Evolutionary conservation across 805 yeast species (phyloP).

Genomic region (Candida xiaguanensis): DNA sequence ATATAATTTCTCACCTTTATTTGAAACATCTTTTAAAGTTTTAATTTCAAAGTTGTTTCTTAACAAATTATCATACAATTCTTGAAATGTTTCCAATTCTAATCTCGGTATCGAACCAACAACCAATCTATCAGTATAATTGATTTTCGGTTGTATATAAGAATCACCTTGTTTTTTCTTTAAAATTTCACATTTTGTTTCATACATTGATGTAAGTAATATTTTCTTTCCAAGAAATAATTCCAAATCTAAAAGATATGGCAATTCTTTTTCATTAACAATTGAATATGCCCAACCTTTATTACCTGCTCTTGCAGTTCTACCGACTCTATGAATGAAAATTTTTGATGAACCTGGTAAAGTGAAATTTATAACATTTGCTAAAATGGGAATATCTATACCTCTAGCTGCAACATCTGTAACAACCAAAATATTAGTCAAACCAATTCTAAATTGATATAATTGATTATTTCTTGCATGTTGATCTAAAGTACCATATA

Average conservation of each 20-base stretch:
- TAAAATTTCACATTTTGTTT: conserved; percentile 53
- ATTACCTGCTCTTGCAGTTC: conserved; percentile 99
- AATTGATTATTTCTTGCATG: conserved; percentile 89
- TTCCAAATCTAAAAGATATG: conserved; percentile 87
- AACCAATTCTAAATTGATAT: conserved; percentile 78
- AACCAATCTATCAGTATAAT: conserved; percentile 73
- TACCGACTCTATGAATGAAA: conserved; percentile 95
- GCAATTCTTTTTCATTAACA: conserved; percentile 79
- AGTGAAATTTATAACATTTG: conserved; percentile 89
- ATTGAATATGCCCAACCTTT: conserved; percentile 97
- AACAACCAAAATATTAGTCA: conserved; percentile 84
- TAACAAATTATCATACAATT: conserved; percentile 61
- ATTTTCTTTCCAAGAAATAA: conserved; percentile 83
- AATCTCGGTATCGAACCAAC: conserved; percentile 79
- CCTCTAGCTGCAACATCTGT: conserved; percentile 99
- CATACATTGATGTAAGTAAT: conserved; percentile 64
- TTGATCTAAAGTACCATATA: conserved; percentile 94
- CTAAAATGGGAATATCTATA: conserved; percentile 94
- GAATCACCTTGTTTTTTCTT: conserved; percentile 42
- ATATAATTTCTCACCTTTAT: conserved; percentile 85
- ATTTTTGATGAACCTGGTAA: conserved; percentile 91
- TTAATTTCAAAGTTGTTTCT: conserved; percentile 64
- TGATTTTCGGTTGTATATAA: conserved; percentile 52
- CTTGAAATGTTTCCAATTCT: conserved; percentile 68
- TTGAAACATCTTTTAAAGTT: conserved; percentile 64